Evolutionary conservation across 345 rosid genomes (phyloP), one percentile per base, ranked within the genome.

Genomic region (Clausena lansium): DNA sequence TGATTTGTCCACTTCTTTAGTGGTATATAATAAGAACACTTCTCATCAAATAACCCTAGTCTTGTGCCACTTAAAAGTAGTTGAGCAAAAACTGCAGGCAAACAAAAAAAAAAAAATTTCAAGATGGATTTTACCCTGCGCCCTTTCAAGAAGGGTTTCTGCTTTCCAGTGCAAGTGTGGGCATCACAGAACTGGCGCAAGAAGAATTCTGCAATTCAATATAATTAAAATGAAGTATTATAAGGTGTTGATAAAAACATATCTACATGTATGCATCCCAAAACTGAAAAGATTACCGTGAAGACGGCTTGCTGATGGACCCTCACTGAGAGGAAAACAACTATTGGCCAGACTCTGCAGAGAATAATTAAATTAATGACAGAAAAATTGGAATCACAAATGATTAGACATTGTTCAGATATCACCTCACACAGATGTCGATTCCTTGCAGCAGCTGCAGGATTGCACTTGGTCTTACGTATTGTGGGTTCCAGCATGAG

Each of bases 151-250:
- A 92, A 91, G 73, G 88, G 89, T 57, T 80, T 88, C 68, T 24
- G 79, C 66, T 81, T 83, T 63, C 89, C 86, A 20, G 80, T 75
- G 87, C 98, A 89, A 52, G 93, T 86, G 81, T 86, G 92, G 70
- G 94, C 91, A 81, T 94, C 93, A 19, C 97, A 94, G 72, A 94
- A 92, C 84, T 91, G 95, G 71, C 79, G 94, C 87, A 92, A 80
- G 84, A 92, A 92, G 78, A 94, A 82, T 41, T 94, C 95, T 94
- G 74, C 76, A 57, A 58, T 69, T 54, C 54, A 32, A 33, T 39
- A 77, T 39, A 76, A 70, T 65, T 8, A 52, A 28, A 71, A 59
- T 52, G 67, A 45, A 76, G 62, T 11, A 58, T 58, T 6, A n/a
- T 63, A 50, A 58, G 45, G 64, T 52, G 57, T 52, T 52, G 30